Evolutionary conservation across 495 filamentous ascomycete genomes (phyloP).

Genomic region (Penicillium parvum): DNA sequence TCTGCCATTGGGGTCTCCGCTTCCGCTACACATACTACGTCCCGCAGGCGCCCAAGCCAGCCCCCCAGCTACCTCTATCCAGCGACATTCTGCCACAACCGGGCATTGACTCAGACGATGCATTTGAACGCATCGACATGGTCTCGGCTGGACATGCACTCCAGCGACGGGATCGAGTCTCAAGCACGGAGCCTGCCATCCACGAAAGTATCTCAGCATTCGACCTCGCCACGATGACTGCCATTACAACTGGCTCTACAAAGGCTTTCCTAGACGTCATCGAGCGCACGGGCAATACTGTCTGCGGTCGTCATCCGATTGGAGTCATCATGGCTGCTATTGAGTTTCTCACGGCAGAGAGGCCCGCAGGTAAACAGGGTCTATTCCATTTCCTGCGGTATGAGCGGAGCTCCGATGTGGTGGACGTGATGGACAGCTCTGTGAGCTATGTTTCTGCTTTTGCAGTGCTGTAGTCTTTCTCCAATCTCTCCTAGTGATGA

Average conservation of each 20-base stretch:
- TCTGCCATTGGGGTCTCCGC: conserved; percentile 90
- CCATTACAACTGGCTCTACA: conserved; percentile 71
- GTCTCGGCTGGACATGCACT: conserved; percentile 39
- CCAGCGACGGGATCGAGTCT: conserved; percentile 36
- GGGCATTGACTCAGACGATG: conserved; percentile 18
- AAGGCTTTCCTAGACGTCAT: conserved; percentile 63
- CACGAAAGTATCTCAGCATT: conserved; percentile 81
- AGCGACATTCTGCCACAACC: conserved; percentile 40
- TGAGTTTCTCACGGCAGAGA: conserved; percentile 48
- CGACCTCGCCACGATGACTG: conserved; percentile 77
- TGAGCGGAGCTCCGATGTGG: conserved; percentile 80
- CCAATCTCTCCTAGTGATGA: background rate
- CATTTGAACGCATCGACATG: conserved; percentile 23
- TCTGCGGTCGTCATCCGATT: conserved; percentile 94
- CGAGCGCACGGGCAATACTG: conserved; percentile 76
- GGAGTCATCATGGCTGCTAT: conserved; percentile 88
- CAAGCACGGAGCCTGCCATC: conserved; percentile 51
- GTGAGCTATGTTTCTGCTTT: conserved; percentile 77
- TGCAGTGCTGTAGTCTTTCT: conserved; percentile 31
- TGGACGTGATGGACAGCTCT: conserved; percentile 69
- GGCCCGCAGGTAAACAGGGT: conserved; percentile 43
- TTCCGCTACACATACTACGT: conserved; percentile 86
- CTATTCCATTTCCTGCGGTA: conserved; percentile 85
- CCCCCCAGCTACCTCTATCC: conserved; percentile 39
- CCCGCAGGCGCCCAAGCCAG: conserved; percentile 42